Base-by-base conservation (phyloP, 2,329 filamentous ascomycete species). In the Ophiostoma ulmi region DNA sequence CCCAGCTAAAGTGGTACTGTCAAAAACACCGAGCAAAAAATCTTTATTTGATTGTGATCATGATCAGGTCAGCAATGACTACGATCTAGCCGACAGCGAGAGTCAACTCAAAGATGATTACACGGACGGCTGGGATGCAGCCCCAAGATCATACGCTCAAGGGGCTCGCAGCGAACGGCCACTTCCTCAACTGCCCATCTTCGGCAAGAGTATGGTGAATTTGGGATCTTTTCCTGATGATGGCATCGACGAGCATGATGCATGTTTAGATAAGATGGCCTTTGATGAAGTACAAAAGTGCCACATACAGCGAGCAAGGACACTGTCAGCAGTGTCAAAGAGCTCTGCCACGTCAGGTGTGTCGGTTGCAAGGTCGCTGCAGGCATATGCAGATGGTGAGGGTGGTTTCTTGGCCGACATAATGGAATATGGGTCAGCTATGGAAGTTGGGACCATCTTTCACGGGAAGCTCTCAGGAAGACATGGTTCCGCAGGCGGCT, bases 371-470 rank as follows among this genome's bases (percentile, higher is more conserved):
- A 35, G 10, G 22, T 63, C 58, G 1, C 58, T 35, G 26, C 58
- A 35, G 26, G 26, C 58, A 11, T 36, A 63, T 35, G 26, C 58
- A 17, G 55, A 63, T 13, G 73, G 71, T 20, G 70, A 73, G 0
- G 69, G 67, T 1, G 58, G 58, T 1, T n/a, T 66, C 3, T 11
- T 36, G 20, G 70, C 63, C 13, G 71, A 72, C 38, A 61, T 67
- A 0, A 39, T 70, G 39, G 71, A 73, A 14, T 17, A 70, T 22
- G 72, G 72, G 1, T 65, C 66, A 0, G 72, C 71, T 0, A 58
- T 55, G 6, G 67, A 69, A 26, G 14, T 71, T 5, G 72, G 72
- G 13, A 26, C 69, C 0, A 35, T 70, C 10, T 70, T 65, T 14
- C 13, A 39, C 1, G 70, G 70, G 4, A 71, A 55, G 52, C 52